These are phyloP conservation scores for Geosmithia flava DNA, from an alignment of 2,329 filamentous ascomycete species.

Conservation along the genomic window DNA sequence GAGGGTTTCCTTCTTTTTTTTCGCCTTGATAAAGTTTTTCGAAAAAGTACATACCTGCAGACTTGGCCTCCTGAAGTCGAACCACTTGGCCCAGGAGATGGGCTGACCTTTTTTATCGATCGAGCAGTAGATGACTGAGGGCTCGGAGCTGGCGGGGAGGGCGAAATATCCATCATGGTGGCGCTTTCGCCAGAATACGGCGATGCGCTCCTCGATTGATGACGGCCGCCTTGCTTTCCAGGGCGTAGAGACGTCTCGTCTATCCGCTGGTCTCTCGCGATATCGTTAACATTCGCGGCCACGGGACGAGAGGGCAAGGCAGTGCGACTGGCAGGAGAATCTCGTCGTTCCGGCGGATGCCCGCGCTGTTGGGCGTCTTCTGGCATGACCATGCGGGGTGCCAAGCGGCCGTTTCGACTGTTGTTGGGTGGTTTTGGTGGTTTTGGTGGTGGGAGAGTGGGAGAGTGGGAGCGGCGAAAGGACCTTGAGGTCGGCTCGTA, in stretches of 20 bases:
- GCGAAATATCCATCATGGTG: constrained; percentile 8
- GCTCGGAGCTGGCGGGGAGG: constrained; percentile 15
- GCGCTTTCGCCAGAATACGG: constrained; percentile 13
- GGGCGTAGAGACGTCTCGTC: constrained; percentile 1
- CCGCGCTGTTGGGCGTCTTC: constrained; percentile 13
- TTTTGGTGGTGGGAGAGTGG: no score
- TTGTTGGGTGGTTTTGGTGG: neutral
- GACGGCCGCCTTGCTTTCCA: neutral
- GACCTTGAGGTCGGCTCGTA: neutral
- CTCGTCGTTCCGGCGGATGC: constrained; percentile 14
- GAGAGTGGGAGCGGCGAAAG: neutral
- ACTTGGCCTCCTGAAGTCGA: constrained; percentile 45
- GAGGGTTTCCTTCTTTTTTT: neutral
- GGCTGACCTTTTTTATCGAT: constrained; percentile 5
- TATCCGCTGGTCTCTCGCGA: neutral
- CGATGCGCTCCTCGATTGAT: constrained; percentile 12
- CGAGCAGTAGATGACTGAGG: constrained; percentile 10
- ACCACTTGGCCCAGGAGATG: constrained; percentile 2
- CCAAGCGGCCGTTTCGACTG: neutral
- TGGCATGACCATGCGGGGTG: neutral
- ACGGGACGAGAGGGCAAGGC: constrained; percentile 24
- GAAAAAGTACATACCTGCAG: constrained; percentile 47
- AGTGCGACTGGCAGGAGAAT: constrained; percentile 17
- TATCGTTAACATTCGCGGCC: constrained; percentile 16
- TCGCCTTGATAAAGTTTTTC: no score